Percentiles rank a stretch among this genome's conserved stretches.
These are phyloP conservation scores for Lasiosphaeria miniovina DNA, from an alignment of 495 filamentous ascomycete genomes.

Conservation along the genomic window DNA sequence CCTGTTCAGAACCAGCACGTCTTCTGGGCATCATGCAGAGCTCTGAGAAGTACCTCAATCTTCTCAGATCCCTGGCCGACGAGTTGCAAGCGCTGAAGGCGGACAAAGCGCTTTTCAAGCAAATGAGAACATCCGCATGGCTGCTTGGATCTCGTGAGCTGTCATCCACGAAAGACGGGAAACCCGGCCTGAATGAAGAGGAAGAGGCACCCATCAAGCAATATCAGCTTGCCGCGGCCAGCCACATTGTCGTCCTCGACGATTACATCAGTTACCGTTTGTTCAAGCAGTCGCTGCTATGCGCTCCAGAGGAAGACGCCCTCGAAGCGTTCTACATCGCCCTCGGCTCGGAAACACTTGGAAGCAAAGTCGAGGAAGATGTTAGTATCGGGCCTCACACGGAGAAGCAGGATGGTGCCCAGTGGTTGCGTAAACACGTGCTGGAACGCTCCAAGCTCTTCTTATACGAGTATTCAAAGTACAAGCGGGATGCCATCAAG, in stretches of 20 bases:
- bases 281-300: slow-evolving; percentile 77
- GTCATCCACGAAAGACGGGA: slow-evolving; percentile 39
- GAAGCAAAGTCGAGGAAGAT: slow-evolving; percentile 59
- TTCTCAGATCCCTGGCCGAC: slow-evolving; percentile 74
- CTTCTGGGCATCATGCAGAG: slow-evolving; percentile 74
- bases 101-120: slow-evolving; percentile 70
- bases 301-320: slow-evolving; percentile 80
- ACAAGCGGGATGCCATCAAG: slow-evolving; percentile 64
- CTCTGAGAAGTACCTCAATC: slow-evolving; percentile 77
- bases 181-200: slow-evolving; percentile 60
- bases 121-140: slow-evolving; percentile 72
- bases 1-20: slow-evolving; percentile 74
- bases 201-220: slow-evolving; percentile 69
- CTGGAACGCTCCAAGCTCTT: slow-evolving; percentile 85
- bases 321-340: slow-evolving; percentile 79
- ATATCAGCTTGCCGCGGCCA: slow-evolving; percentile 68
- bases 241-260: slow-evolving; percentile 75
- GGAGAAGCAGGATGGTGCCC: slow-evolving; percentile 45
- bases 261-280: slow-evolving; percentile 79
- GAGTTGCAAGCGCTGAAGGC: slow-evolving; percentile 64
- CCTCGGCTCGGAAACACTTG: slow-evolving; percentile 58
- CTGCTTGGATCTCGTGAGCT: slow-evolving; percentile 79
- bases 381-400: slow-evolving; percentile 49
- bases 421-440: slow-evolving; percentile 70
- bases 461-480: slow-evolving; percentile 63